Evolutionary conservation across 75 land plant genomes (phyloP).

Genomic region (Selaginella tamariscina): DNA sequence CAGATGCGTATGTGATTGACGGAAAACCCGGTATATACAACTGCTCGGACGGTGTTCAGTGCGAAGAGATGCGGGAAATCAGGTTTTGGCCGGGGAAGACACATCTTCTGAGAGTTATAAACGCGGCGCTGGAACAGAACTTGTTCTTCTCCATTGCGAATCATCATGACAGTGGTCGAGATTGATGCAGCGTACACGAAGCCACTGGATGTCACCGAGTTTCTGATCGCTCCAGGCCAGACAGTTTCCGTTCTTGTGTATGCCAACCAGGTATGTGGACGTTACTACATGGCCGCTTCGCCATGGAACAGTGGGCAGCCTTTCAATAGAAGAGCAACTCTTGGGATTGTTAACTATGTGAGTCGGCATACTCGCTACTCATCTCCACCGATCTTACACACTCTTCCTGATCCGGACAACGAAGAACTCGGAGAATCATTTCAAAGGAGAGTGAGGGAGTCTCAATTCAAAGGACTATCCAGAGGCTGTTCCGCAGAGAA

Average conservation of each 20-base stretch:
- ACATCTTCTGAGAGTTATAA: constrained; percentile 35
- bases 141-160: constrained; percentile 41
- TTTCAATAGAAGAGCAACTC: not conserved
- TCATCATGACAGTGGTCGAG: constrained; percentile 51
- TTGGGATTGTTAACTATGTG: not conserved
- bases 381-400: not conserved
- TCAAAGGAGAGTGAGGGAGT: not conserved
- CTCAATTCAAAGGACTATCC: not conserved
- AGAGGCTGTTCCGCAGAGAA: constrained; percentile 33
- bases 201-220: constrained; percentile 33
- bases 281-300: constrained; percentile 48
- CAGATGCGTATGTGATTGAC: constrained; percentile 66
- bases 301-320: constrained; percentile 15
- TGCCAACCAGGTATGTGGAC: constrained; percentile 23
- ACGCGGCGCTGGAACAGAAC: constrained; percentile 52
- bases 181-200: constrained; percentile 50
- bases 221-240: constrained; percentile 65
- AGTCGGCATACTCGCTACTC: not conserved
- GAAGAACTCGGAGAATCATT: not conserved
- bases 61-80: too few species aligned
- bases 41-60: constrained; percentile 32
- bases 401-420: not conserved
- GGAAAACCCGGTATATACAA: constrained; percentile 59
- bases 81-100: too few species aligned
- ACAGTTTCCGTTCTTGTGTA: constrained; percentile 45